Percentiles rank a stretch among this genome's conserved stretches.
Evolutionary conservation across 768 basidiomycete species (phyloP).

Genomic region (Suillus bovinus): DNA sequence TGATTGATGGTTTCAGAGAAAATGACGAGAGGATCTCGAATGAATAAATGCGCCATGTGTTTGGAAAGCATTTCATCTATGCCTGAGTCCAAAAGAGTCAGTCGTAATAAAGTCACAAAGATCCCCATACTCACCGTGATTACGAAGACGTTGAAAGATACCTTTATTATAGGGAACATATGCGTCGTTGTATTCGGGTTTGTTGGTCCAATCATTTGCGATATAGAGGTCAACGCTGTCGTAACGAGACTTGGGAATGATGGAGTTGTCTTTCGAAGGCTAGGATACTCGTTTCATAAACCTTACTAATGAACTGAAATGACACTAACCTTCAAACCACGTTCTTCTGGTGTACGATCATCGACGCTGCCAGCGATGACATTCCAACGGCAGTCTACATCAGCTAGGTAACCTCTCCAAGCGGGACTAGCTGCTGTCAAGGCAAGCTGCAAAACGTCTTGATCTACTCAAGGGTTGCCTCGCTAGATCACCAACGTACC

Average conservation of each 20-base stretch:
- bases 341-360: slow-evolving; percentile 93
- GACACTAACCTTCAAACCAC: slow-evolving; percentile 70
- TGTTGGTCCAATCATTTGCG: slow-evolving; percentile 82
- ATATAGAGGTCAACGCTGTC: slow-evolving; percentile 95
- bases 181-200: slow-evolving; percentile 93
- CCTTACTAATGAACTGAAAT: slow-evolving; percentile 12
- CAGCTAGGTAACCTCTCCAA: slow-evolving; percentile 92
- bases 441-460: slow-evolving; percentile 66
- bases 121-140: slow-evolving; percentile 60
- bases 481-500: slow-evolving; percentile 45
- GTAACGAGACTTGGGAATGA: slow-evolving; percentile 96
- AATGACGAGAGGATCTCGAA: slow-evolving; percentile 94
- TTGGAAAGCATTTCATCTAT: slow-evolving; percentile 86
- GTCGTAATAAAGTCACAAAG: neutral
- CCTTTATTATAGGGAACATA: slow-evolving; percentile 73
- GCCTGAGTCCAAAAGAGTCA: slow-evolving; percentile 44
- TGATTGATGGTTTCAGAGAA: slow-evolving; percentile 94
- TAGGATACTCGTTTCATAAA: slow-evolving; percentile 32
- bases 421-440: slow-evolving; percentile 93
- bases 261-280: slow-evolving; percentile 75
- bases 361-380: slow-evolving; percentile 99
- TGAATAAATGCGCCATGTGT: slow-evolving; percentile 94
- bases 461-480: neutral
- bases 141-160: slow-evolving; percentile 70
- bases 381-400: slow-evolving; percentile 98